Conservation (phyloP, 1,284 basidiomycete genomes). For the Cutaneotrichosporon sp. region DNA sequence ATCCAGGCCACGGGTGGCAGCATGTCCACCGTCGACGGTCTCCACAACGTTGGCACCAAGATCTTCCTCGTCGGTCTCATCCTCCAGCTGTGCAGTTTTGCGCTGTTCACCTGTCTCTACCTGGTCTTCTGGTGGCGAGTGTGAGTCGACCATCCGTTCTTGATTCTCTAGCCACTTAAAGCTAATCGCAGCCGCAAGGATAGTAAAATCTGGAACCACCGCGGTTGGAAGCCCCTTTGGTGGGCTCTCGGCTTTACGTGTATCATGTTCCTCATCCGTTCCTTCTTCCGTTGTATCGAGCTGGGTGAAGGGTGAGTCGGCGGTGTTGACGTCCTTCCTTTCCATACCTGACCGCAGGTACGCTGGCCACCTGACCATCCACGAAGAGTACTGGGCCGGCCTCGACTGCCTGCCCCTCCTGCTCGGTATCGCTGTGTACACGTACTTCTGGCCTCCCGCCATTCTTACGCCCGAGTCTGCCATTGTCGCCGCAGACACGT, state of each 20-base stretch:
- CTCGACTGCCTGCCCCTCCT: constrained; percentile 59
- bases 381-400: constrained; percentile 60
- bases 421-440: constrained; percentile 54
- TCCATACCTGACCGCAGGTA: constrained; percentile 41
- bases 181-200: constrained; percentile 9
- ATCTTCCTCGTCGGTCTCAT: constrained; percentile 61
- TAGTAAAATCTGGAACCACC: constrained; percentile 6
- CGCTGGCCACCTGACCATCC: constrained; percentile 59
- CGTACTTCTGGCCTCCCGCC: constrained; percentile 31
- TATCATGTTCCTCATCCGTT: constrained; percentile 53
- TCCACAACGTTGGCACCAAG: constrained; percentile 45
- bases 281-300: constrained; percentile 62
- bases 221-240: constrained; percentile 60
- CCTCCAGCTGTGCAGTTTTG: constrained; percentile 60
- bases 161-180: neutral
- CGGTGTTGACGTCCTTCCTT: neutral
- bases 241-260: constrained; percentile 57
- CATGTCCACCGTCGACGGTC: constrained; percentile 31
- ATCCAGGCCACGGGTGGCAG: constrained; percentile 55
- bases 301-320: constrained; percentile 55
- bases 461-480: constrained; percentile 11
- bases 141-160: constrained; percentile 36
- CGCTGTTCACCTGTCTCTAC: constrained; percentile 58
- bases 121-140: constrained; percentile 58
- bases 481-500: neutral